Evolutionary conservation across 345 rosid species (phyloP).

Genomic region (Litchi chinensis): DNA sequence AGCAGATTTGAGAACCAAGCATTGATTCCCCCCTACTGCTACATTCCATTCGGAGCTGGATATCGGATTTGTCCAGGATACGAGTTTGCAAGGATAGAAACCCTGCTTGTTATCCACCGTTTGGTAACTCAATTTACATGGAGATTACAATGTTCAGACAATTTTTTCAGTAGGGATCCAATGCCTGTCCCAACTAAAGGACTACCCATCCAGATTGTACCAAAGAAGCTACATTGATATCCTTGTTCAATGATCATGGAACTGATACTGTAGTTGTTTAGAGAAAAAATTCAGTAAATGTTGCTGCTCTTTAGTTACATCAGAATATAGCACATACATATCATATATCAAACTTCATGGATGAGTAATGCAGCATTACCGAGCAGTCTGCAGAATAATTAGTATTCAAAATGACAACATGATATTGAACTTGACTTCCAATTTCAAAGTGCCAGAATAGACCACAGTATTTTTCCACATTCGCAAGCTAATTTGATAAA

Average conservation of each 20-base stretch:
- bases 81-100: slow-evolving; percentile 57
- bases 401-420: neutral
- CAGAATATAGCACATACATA: neutral
- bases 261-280: too few species aligned
- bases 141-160: slow-evolving; percentile 40
- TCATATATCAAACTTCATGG: neutral
- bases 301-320: neutral
- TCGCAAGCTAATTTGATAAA: neutral
- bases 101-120: slow-evolving; percentile 45
- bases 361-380: neutral
- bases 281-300: neutral
- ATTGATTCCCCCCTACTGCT: slow-evolving; percentile 1
- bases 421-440: neutral
- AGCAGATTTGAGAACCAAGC: slow-evolving; percentile 45
- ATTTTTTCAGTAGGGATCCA: slow-evolving; percentile 44
- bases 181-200: slow-evolving; percentile 51
- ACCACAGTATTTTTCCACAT: neutral
- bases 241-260: neutral
- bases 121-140: slow-evolving; percentile 52
- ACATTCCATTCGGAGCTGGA: slow-evolving; percentile 23
- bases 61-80: slow-evolving; percentile 60
- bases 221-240: slow-evolving; percentile 21
- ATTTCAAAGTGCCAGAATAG: neutral
- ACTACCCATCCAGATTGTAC: slow-evolving; percentile 36
- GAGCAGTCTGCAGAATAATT: neutral